A percentile compares a stretch with the other conserved stretches of the same genome.
These are phyloP conservation scores for Leccinum subrobustum DNA, from an alignment of 1,284 basidiomycete species.

Conservation along the genomic window DNA sequence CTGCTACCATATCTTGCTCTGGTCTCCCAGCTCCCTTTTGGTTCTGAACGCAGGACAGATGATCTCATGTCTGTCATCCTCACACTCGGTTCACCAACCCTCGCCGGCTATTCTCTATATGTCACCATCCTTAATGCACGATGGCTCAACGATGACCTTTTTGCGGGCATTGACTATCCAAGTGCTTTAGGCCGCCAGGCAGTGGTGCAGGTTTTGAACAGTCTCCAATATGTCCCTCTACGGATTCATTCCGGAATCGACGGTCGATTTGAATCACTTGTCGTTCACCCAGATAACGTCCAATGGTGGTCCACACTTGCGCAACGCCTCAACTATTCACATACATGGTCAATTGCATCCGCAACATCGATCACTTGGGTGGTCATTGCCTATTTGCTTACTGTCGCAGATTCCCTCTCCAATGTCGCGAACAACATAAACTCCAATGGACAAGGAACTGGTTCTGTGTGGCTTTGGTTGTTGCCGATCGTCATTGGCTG, in stretches of 20 bases:
- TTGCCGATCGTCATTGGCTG: constrained; percentile 39
- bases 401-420: constrained; percentile 39
- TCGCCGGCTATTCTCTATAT: no score
- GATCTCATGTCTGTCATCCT: no score
- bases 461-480: constrained; percentile 20
- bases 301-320: constrained; percentile 29
- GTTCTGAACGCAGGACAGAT: no score
- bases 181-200: no score
- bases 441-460: constrained; percentile 38
- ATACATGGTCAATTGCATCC: constrained; percentile 40
- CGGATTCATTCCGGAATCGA: constrained; percentile 22
- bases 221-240: constrained; percentile 21
- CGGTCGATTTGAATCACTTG: constrained; percentile 28
- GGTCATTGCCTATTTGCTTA: constrained; percentile 42
- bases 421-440: constrained; percentile 8
- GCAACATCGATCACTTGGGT: constrained; percentile 42
- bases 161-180: no score
- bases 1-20: no score
- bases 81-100: no score
- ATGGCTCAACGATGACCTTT: no score
- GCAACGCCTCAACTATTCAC: constrained; percentile 24
- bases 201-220: no score
- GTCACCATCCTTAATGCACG: no score
- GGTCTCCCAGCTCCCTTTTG: no score
- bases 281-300: constrained; percentile 34